Percentiles rank a stretch among this genome's conserved stretches.
Conservation (phyloP, 805 yeast genomes). For the Scheffersomyces ergatensis region DNA sequence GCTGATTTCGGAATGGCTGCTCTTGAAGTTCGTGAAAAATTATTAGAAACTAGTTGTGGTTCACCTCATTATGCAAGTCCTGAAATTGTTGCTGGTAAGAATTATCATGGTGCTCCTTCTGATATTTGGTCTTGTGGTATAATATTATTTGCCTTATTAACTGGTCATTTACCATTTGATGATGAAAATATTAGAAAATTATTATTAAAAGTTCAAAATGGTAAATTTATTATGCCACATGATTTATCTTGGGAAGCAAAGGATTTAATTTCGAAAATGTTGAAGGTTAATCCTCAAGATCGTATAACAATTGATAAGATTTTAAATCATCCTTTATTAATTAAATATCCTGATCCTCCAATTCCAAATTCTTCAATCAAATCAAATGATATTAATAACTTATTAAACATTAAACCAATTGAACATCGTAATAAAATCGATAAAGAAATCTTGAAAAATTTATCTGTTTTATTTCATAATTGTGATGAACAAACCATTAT, state of each 20-base stretch:
- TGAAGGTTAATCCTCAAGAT: constrained; percentile 74
- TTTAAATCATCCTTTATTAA: constrained; percentile 74
- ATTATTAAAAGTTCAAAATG: constrained; percentile 86
- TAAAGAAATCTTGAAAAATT: constrained; percentile 67
- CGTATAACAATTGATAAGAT: constrained; percentile 80
- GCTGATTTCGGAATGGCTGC: constrained; percentile 99
- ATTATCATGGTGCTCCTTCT: constrained; percentile 94
- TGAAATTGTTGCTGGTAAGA: constrained; percentile 92
- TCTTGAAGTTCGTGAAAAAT: constrained; percentile 73
- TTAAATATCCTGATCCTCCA: constrained; percentile 60
- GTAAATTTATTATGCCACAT: constrained; percentile 79
- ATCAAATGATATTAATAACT: constrained; percentile 9
- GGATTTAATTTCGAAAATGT: constrained; percentile 78
- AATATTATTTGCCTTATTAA: constrained; percentile 85
- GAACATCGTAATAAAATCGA: constrained; percentile 55
- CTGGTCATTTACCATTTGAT: constrained; percentile 96
- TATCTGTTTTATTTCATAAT: constrained; percentile 81
- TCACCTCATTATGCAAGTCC: constrained; percentile 99
- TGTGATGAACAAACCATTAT: constrained; percentile 55
- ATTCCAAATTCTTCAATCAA: constrained; percentile 8
- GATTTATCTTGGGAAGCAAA: constrained; percentile 80
- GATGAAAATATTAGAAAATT: constrained; percentile 91
- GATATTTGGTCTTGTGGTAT: constrained; percentile 99
- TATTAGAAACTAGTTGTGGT: constrained; percentile 94
- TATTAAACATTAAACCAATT: constrained; percentile 30